Evolutionary conservation across 2,329 filamentous ascomycete genomes (phyloP), one percentile per base, ranked within the genome.

Genomic region (Phaeosphaeria sp.): DNA sequence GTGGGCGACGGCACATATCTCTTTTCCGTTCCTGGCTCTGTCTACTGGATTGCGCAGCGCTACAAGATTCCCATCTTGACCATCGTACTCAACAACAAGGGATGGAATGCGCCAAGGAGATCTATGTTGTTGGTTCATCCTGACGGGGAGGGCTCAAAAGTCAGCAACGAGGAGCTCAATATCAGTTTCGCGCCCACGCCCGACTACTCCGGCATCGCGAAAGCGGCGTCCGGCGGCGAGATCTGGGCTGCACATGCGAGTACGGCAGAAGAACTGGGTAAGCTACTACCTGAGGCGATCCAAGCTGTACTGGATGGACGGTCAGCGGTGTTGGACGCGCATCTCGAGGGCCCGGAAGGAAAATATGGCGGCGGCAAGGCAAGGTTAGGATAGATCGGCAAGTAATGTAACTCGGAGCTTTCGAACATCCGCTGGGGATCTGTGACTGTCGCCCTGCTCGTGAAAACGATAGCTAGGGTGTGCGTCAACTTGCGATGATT

Each of bases 1-100:
- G 88, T 90, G 9, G 88, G 87, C 3, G 88, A 90, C 65, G 88
- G 88, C 2, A 89, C 87, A 0, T 90, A 82, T 72, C 80, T 90
- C 9, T 90, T 90, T 77, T 84, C 80, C 7, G 84, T 90, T 0
- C 88, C 88, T 0, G 84, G 85, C 0, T 85, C 82, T 3, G 88
- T 90, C 0, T 90, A 90, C 73, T 90, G 88, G 88, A 89, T 90
- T 50, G 81, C 85, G 0, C 81, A 87, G 60, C 81, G 87, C 21
- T 90, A 90, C 72, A 82, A 84, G 6, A 89, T 90, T 53, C 87
- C 88, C 0, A 79, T 90, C 13, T 74, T 90, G 36, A 89, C 87
- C 0, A 86, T 90, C 44, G 86, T 90, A 11, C 73, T 90, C 50
- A 90, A 90, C 70, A 90, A 90, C 68, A 86, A 89, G 75, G 87